Conservation (phyloP, 2,329 filamentous ascomycete species). For the Alternaria hordeiaustralica region DNA sequence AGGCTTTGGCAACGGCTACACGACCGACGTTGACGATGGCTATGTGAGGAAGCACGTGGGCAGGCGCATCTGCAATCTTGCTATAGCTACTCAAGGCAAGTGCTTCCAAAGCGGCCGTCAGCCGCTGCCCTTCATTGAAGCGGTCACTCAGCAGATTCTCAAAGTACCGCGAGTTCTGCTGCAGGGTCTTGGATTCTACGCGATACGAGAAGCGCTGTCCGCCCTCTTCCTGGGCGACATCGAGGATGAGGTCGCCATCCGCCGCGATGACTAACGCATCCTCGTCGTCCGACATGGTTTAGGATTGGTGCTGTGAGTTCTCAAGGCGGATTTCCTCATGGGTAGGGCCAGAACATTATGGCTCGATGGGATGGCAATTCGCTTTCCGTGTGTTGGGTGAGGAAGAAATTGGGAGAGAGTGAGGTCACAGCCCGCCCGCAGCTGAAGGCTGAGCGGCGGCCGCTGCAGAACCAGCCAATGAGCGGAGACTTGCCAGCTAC, state of each 20-base stretch:
- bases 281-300: slow-evolving; percentile 33
- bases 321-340: slow-evolving; percentile 46
- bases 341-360: slow-evolving; percentile 60
- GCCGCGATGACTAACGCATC: slow-evolving; percentile 60
- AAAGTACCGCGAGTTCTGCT: slow-evolving; percentile 72
- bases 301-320: slow-evolving; percentile 2
- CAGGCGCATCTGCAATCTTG: slow-evolving; percentile 57
- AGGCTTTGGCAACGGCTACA: slow-evolving; percentile 68
- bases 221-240: slow-evolving; percentile 69
- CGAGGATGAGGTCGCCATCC: slow-evolving; percentile 69
- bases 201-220: slow-evolving; percentile 65
- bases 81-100: slow-evolving; percentile 57
- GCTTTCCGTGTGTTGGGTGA: slow-evolving; percentile 13
- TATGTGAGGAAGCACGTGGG: slow-evolving; percentile 66
- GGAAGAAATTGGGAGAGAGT: neutral
- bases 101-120: slow-evolving; percentile 59
- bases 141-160: slow-evolving; percentile 68
- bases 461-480: slow-evolving; percentile 7
- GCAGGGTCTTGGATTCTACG: slow-evolving; percentile 64
- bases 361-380: slow-evolving; percentile 16
- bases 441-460: slow-evolving; percentile 3
- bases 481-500: neutral
- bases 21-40: slow-evolving; percentile 72
- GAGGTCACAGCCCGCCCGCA: slow-evolving; percentile 15
- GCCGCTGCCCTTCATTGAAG: slow-evolving; percentile 67